A percentile compares a stretch with the other conserved stretches of the same genome.
Evolutionary conservation across 208 protist genomes (phyloP).

Genomic region (Novymonas esmeraldas): DNA sequence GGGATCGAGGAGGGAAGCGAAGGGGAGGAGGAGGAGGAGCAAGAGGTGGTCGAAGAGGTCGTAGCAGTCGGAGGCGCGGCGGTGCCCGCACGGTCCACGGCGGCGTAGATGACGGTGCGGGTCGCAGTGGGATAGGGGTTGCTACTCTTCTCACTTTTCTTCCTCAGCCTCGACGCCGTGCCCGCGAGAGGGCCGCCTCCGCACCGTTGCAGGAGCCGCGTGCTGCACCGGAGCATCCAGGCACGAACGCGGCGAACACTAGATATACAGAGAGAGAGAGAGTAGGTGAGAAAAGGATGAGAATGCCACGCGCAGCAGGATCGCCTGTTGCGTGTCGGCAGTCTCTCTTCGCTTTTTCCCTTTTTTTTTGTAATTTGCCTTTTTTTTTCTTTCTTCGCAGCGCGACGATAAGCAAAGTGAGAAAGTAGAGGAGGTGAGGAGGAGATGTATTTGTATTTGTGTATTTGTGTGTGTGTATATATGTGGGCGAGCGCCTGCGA

Average conservation of each 20-base stretch:
- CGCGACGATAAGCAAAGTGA: too few relatives aligned
- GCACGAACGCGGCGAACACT: background rate
- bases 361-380: too few relatives aligned
- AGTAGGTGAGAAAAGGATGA: too few relatives aligned
- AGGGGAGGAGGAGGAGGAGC: slow-evolving; percentile 22
- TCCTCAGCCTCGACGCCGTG: slow-evolving; percentile 30
- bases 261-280: background rate
- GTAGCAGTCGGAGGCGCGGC: slow-evolving; percentile 3
- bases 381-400: too few relatives aligned
- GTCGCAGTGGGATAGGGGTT: slow-evolving; percentile 47
- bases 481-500: too few relatives aligned
- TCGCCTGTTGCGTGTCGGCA: too few relatives aligned
- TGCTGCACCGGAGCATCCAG: slow-evolving; percentile 30
- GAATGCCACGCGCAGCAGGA: background rate
- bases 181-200: slow-evolving; percentile 27
- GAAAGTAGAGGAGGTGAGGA: background rate
- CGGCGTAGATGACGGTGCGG: slow-evolving; percentile 60
- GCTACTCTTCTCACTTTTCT: slow-evolving; percentile 45
- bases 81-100: background rate
- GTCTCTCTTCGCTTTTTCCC: too few relatives aligned
- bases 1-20: slow-evolving; percentile 4
- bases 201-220: slow-evolving; percentile 24
- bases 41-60: slow-evolving; percentile 21
- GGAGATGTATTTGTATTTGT: background rate
- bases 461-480: background rate